Conservation (phyloP, 1,139 yeast species). For the Hemisphaericaspora xylofermentans region DNA sequence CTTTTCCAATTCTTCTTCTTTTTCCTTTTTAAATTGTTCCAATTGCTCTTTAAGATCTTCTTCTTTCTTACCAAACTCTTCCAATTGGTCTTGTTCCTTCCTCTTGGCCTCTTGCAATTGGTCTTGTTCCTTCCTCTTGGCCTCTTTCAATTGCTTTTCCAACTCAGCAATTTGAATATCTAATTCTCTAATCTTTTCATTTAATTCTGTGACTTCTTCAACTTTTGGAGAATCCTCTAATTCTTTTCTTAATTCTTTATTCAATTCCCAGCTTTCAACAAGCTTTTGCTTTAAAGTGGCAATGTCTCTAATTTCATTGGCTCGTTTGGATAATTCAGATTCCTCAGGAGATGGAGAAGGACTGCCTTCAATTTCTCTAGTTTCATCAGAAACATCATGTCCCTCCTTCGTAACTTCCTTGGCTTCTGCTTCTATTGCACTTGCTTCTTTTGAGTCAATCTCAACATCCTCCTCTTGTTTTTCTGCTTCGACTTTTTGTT, state of each 20-base stretch:
- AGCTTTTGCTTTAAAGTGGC: not conserved
- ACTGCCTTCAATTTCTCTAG: not conserved
- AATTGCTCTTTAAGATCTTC: not conserved
- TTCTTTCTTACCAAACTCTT: not conserved
- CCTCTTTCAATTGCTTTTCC: slow-evolving; percentile 2
- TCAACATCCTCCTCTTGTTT: not conserved
- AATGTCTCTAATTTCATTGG: not conserved
- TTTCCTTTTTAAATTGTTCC: not conserved
- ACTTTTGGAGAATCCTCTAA: not conserved
- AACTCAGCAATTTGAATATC: slow-evolving; percentile 2
- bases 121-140: not conserved
- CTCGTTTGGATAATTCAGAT: not conserved
- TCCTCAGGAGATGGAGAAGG: not conserved
- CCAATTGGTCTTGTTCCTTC: slow-evolving; percentile 1
- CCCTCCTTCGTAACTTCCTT: not conserved
- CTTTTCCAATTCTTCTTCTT: not conserved
- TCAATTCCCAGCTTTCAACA: not conserved
- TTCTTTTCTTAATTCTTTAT: not conserved
- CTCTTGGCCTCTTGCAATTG: slow-evolving; percentile 2
- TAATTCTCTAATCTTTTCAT: not conserved
- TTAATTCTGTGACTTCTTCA: not conserved
- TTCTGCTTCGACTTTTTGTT: not conserved
- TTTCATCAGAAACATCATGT: not conserved
- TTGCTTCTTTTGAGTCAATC: not conserved
- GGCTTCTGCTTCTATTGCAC: not conserved